Base-by-base conservation (phyloP, 208 protist genomes). In the Crithidia acanthocephali region DNA sequence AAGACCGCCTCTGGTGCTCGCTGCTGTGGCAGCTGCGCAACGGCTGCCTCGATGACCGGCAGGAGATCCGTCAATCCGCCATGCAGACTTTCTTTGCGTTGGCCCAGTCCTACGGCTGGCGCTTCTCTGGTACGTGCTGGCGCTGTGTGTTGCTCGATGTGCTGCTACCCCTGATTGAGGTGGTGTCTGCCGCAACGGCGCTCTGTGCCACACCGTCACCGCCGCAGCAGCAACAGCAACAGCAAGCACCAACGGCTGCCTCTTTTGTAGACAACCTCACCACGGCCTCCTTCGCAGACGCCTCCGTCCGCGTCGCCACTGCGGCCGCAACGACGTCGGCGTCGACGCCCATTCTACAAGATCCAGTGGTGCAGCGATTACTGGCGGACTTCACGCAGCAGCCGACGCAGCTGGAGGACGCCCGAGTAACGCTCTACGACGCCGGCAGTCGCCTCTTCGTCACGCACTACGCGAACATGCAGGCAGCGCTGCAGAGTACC, bases 41-140 rank as follows among this genome's bases (percentile, higher is more conserved):
- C 28, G 73, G 74, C 65, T 81, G 82, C 53, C 64, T 87, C 25
- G 80, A 84, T 44, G 57, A 74, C 40, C 76, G 90, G 27, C 88
- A 88, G 27, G 93, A 95, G 58, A 85, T 96, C 28, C 87, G 91
- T 11, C 90, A 97, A 57, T 90, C 87, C 53, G 78, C 91, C 25
- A 79, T 91, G 63, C 85, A 89, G 69, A 95, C 92, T 42, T 72
- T 97, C 40, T 94, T 94, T 55, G 83, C 93, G 15, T 69, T 95
- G 22, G 73, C 94, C 20, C 87, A 90, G 61, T 85, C 88, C 22
- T 88, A 97, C 73, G 92, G 92, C 60, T 69, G 67, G 63, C 68
- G 78, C 44, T 82, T 96, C 57, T 82, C 80, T 9, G 50, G 65
- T 0, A 52, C 68, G 2, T 85, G 75, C 71, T 95, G 92, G 90